phyloP scores from a whole-genome alignment of 441 rosid genomes.

The Gossypium gossypioides region DNA sequence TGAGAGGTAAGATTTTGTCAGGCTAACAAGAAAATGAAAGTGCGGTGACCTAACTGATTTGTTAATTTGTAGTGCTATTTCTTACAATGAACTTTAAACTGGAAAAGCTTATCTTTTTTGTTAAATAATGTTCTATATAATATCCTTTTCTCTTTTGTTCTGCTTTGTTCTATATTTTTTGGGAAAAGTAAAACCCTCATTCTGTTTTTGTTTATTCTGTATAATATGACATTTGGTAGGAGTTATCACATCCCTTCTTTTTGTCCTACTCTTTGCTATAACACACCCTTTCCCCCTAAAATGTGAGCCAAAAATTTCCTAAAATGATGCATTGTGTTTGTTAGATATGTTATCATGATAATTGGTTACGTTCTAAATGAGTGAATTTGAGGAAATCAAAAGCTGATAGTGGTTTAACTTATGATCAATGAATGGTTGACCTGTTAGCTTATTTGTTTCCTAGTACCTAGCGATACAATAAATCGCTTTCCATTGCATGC shows the following conservation, averaged over 20 bases:
- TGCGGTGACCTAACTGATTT: not conserved
- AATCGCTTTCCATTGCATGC: not conserved
- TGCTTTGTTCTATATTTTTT: not conserved
- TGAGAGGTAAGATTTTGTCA: conserved; percentile 32
- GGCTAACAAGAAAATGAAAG: not conserved
- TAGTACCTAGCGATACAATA: not conserved
- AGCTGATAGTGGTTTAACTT: not conserved
- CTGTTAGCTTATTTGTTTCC: not conserved
- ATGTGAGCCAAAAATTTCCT: not conserved
- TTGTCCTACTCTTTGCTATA: not conserved
- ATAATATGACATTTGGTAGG: not conserved
- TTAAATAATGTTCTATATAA: not conserved
- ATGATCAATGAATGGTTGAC: not conserved
- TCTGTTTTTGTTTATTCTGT: not conserved
- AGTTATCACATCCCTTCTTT: not conserved
- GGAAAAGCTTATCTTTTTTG: not conserved
- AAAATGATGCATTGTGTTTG: not conserved
- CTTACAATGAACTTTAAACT: not conserved
- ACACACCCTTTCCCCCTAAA: not conserved
- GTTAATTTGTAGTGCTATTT: not conserved
- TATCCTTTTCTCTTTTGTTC: not conserved
- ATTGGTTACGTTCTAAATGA: not conserved
- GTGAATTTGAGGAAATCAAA: conserved; percentile 4
- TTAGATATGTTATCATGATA: not conserved
- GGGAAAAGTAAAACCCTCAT: not conserved